phyloP scores from a whole-genome alignment of 2,329 filamentous ascomycete genomes.

The Trichoderma oligosporum region DNA sequence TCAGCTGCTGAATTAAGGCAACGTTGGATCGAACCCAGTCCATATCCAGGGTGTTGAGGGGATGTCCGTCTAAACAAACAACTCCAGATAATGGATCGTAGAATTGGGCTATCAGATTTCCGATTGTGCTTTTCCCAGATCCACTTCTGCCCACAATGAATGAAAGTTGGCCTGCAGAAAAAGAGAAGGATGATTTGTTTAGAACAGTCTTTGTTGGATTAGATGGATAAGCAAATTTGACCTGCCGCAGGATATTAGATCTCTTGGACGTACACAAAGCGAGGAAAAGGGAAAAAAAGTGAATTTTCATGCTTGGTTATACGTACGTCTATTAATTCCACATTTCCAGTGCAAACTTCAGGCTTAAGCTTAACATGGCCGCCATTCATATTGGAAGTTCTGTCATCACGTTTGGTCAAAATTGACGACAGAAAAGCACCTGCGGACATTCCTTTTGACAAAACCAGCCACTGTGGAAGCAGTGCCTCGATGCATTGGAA shows the following conservation, averaged over 20 bases:
- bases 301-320: no score
- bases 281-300: background rate
- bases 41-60: slow-evolving; percentile 58
- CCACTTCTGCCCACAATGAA: slow-evolving; percentile 85
- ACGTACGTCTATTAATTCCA: slow-evolving; percentile 65
- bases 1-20: slow-evolving; percentile 78
- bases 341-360: slow-evolving; percentile 56
- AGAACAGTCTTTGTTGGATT: slow-evolving; percentile 60
- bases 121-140: slow-evolving; percentile 87
- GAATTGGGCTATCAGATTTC: slow-evolving; percentile 73
- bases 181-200: slow-evolving; percentile 59
- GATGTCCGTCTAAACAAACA: slow-evolving; percentile 64
- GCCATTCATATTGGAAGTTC: background rate
- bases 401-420: slow-evolving; percentile 29
- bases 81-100: slow-evolving; percentile 64
- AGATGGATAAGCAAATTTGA: slow-evolving; percentile 79
- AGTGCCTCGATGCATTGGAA: slow-evolving; percentile 71
- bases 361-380: slow-evolving; percentile 36
- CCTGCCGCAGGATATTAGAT: slow-evolving; percentile 42
- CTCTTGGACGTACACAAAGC: background rate
- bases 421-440: slow-evolving; percentile 57
- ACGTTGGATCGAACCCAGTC: slow-evolving; percentile 75
- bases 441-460: slow-evolving; percentile 77
- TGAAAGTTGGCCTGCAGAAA: slow-evolving; percentile 67
- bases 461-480: slow-evolving; percentile 69